phyloP scores from a whole-genome alignment of 2,329 filamentous ascomycete species.

The Diplodia scrobiculata region DNA sequence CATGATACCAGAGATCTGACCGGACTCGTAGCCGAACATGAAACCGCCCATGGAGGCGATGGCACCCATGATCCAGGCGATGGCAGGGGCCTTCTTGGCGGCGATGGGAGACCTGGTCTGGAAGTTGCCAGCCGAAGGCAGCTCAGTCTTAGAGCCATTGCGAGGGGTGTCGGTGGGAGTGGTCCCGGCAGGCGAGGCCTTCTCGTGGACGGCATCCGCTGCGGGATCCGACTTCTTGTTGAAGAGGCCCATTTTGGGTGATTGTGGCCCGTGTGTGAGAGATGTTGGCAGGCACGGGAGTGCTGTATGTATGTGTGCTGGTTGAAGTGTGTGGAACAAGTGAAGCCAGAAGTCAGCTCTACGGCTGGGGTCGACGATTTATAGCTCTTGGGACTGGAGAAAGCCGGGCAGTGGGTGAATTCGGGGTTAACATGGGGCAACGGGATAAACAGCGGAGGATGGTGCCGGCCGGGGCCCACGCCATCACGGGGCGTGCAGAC shows the following conservation, averaged over 20 bases:
- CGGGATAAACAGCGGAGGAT: slow-evolving; percentile 22
- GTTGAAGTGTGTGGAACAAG: slow-evolving; percentile 15
- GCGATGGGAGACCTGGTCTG: neutral
- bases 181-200: slow-evolving; percentile 26
- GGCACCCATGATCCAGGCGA: slow-evolving; percentile 56
- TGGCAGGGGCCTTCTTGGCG: slow-evolving; percentile 7
- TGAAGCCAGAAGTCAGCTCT: slow-evolving; percentile 8
- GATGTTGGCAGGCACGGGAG: slow-evolving; percentile 23
- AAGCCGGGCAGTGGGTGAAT: slow-evolving; percentile 21
- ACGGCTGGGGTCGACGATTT: slow-evolving; percentile 17
- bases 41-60: slow-evolving; percentile 63
- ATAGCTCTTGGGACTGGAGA: slow-evolving; percentile 20
- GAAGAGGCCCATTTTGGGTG: slow-evolving; percentile 29
- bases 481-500: slow-evolving; percentile 28
- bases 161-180: slow-evolving; percentile 27
- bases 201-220: slow-evolving; percentile 14
- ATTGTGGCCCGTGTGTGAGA: slow-evolving; percentile 15
- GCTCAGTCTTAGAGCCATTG: slow-evolving; percentile 19
- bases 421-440: slow-evolving; percentile 28
- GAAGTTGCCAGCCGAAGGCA: neutral
- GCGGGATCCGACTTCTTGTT: slow-evolving; percentile 23
- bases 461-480: slow-evolving; percentile 16
- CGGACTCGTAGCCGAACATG: slow-evolving; percentile 65
- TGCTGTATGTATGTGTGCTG: neutral
- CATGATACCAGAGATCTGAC: slow-evolving; percentile 46